Conservation (phyloP, 2,329 filamentous ascomycete species). For the Dactylellina leptospora region DNA sequence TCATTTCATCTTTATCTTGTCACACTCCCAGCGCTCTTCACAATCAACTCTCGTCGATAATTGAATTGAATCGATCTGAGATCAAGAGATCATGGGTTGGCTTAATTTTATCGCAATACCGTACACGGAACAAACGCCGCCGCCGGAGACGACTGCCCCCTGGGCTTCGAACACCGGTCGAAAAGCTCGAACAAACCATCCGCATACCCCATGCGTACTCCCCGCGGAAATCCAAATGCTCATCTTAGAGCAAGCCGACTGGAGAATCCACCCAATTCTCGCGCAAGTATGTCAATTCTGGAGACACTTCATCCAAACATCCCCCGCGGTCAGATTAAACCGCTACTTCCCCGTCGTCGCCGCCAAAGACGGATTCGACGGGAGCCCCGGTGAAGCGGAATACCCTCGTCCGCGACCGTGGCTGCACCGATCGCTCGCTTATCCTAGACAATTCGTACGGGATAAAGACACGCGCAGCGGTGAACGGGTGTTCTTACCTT, state of each 20-base stretch:
- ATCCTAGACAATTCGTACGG: constrained; percentile 23
- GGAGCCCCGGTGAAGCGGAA: constrained; percentile 20
- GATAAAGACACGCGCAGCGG: too few relatives aligned
- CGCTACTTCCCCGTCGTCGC: constrained; percentile 40
- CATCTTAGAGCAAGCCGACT: constrained; percentile 24
- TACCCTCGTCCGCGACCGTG: constrained; percentile 25
- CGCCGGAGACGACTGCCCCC: too few relatives aligned
- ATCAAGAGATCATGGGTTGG: too few relatives aligned
- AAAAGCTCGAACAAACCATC: too few relatives aligned
- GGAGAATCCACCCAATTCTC: constrained; percentile 16
- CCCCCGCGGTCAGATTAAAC: constrained; percentile 1
- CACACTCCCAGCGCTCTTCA: too few relatives aligned
- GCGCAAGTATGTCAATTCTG: constrained; percentile 36
- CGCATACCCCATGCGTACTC: too few relatives aligned
- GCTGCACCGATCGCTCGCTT: constrained; percentile 16
- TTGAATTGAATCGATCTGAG: too few relatives aligned
- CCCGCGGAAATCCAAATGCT: constrained; percentile 26
- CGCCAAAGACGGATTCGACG: constrained; percentile 17
- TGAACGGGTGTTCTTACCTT: neutral
- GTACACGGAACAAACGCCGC: too few relatives aligned
- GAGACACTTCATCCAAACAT: constrained; percentile 29
- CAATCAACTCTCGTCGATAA: too few relatives aligned
- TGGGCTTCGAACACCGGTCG: too few relatives aligned
- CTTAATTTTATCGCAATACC: too few relatives aligned
- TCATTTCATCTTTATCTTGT: too few relatives aligned